phyloP scores from a whole-genome alignment of 2,329 filamentous ascomycete species.

The Epichloe baconii region DNA sequence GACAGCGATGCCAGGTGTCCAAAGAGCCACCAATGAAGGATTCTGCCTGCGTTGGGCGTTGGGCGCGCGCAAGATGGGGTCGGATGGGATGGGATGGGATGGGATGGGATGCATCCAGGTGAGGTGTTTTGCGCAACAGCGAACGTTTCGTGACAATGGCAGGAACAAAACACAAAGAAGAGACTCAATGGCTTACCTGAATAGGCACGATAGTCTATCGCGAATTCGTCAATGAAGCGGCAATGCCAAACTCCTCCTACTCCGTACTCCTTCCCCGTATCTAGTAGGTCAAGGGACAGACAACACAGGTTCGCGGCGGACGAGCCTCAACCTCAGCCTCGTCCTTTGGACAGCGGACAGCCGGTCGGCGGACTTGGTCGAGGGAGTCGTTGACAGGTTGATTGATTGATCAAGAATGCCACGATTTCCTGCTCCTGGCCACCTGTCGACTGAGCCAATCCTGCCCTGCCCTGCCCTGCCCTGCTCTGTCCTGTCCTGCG shows the following conservation, averaged over 20 bases:
- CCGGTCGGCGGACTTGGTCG: no score
- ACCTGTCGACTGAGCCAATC: not conserved
- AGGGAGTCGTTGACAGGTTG: no score
- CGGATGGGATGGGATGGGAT: no score
- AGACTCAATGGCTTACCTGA: not conserved
- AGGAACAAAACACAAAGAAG: not conserved
- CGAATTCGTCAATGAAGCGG: not conserved
- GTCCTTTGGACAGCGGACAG: no score
- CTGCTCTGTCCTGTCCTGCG: not conserved
- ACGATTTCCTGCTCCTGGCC: not conserved
- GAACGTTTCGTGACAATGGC: not conserved
- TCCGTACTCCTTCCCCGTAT: not conserved
- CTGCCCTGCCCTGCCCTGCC: not conserved
- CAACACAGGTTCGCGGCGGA: not conserved
- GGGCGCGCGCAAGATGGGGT: no score
- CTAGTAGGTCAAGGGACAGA: not conserved
- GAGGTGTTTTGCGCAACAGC: not conserved
- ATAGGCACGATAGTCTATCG: not conserved
- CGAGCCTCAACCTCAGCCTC: not conserved
- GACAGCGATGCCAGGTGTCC: no score
- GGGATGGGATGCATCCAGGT: not conserved
- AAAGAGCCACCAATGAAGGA: no score
- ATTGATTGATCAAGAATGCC: no score
- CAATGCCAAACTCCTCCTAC: not conserved
- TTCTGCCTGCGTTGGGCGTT: no score